phyloP scores from a whole-genome alignment of 1,284 basidiomycete genomes.

The Termitomyces sp. region DNA sequence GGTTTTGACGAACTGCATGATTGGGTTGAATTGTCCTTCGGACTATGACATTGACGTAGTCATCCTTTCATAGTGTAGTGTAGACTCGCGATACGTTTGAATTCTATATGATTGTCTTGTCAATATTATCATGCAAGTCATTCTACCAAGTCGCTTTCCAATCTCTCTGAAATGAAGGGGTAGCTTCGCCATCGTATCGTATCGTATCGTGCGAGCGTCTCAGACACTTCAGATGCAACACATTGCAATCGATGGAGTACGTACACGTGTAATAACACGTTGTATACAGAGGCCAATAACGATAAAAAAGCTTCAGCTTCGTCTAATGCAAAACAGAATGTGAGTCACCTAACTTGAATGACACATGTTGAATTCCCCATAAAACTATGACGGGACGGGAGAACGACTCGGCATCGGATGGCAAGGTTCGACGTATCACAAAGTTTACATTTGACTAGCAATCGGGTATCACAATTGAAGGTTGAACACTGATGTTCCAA shows the following conservation, averaged over 20 bases:
- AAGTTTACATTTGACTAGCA: background rate
- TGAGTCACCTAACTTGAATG: slow-evolving; percentile 2
- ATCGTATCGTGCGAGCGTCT: slow-evolving; percentile 2
- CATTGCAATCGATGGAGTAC: slow-evolving; percentile 18
- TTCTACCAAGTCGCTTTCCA: background rate
- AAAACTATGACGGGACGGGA: slow-evolving; percentile 11
- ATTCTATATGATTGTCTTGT: slow-evolving; percentile 10
- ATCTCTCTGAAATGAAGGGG: slow-evolving; percentile 11
- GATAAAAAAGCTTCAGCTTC: slow-evolving; percentile 1
- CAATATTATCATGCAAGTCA: background rate
- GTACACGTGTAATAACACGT: slow-evolving; percentile 17
- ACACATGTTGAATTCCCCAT: slow-evolving; percentile 8
- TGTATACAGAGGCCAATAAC: slow-evolving; percentile 6
- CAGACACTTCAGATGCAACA: slow-evolving; percentile 3
- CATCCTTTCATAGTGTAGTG: slow-evolving; percentile 13
- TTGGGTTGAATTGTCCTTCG: slow-evolving; percentile 1
- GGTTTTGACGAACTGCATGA: slow-evolving; percentile 15
- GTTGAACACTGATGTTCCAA: slow-evolving; percentile 10
- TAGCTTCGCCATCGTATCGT: slow-evolving; percentile 3
- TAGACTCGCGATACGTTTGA: slow-evolving; percentile 10
- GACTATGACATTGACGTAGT: slow-evolving; percentile 7
- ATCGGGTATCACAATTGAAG: background rate
- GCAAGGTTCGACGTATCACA: background rate
- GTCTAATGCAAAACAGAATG: slow-evolving; percentile 2
- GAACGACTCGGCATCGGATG: slow-evolving; percentile 5